phyloP scores from a whole-genome alignment of 345 rosid species.

The Populus euphratica region DNA sequence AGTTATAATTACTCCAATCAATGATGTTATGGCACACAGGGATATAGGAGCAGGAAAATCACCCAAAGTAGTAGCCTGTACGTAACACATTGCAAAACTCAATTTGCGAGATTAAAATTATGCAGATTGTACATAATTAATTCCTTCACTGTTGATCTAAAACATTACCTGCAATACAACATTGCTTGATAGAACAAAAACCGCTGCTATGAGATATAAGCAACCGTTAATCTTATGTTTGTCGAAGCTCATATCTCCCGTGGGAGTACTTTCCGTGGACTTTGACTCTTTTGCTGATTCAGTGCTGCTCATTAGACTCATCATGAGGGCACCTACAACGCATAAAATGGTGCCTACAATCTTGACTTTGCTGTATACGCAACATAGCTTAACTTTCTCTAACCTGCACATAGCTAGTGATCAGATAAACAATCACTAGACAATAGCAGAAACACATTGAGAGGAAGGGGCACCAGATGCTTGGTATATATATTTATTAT shows the following conservation, averaged over 20 bases:
- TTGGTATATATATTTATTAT: too few species aligned
- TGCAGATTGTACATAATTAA: not conserved
- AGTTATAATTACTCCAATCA: slow-evolving; percentile 65
- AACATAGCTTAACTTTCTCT: slow-evolving; percentile 67
- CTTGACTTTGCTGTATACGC: slow-evolving; percentile 74
- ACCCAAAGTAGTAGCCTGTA: slow-evolving; percentile 59
- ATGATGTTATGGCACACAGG: slow-evolving; percentile 61
- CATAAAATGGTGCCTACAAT: slow-evolving; percentile 74
- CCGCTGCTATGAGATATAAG: slow-evolving; percentile 68
- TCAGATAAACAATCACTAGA: not conserved
- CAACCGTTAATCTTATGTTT: slow-evolving; percentile 65
- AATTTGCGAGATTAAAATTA: not conserved
- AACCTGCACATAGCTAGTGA: slow-evolving; percentile 37
- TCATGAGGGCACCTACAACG: slow-evolving; percentile 64
- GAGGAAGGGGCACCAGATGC: not conserved
- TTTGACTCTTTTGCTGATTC: slow-evolving; percentile 17
- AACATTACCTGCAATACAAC: slow-evolving; percentile 64
- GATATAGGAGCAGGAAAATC: slow-evolving; percentile 94
- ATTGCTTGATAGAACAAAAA: slow-evolving; percentile 55
- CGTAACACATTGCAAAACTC: not conserved
- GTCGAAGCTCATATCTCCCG: slow-evolving; percentile 30
- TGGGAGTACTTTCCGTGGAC: not conserved
- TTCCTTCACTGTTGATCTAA: not conserved
- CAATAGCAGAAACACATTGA: not conserved
- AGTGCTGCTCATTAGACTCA: slow-evolving; percentile 81